These are phyloP conservation scores for Dryas drummondii DNA, from an alignment of 306 rosid species.

Conservation along the genomic window DNA sequence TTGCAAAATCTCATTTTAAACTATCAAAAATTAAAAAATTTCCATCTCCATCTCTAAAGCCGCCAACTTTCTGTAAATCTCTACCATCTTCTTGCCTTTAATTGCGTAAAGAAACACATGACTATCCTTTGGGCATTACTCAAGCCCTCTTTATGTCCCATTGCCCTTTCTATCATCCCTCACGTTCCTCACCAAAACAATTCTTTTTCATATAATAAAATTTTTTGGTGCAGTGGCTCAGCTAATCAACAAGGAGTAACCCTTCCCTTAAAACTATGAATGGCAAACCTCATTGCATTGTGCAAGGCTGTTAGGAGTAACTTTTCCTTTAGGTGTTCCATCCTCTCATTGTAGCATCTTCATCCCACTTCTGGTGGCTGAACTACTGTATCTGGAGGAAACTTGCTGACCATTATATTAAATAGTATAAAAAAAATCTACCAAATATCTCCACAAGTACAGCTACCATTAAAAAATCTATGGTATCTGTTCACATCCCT, in stretches of 20 bases:
- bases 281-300: background rate
- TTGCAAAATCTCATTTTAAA: background rate
- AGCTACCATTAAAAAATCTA: slow-evolving; percentile 59
- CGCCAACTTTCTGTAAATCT: background rate
- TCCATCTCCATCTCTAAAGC: background rate
- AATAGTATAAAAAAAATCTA: slow-evolving; percentile 19
- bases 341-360: too few relatives aligned
- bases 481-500: slow-evolving; percentile 85
- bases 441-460: slow-evolving; percentile 76
- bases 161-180: too few relatives aligned
- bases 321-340: background rate
- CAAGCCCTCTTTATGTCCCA: background rate
- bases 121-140: too few relatives aligned
- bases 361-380: too few relatives aligned
- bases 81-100: background rate
- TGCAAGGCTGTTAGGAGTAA: background rate
- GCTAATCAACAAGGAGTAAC: background rate
- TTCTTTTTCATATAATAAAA: background rate
- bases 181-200: background rate
- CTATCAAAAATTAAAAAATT: background rate
- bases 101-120: background rate
- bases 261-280: background rate
- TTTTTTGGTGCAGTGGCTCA: background rate
- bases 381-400: too few relatives aligned
- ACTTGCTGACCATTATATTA: background rate